Evolutionary conservation across 1,284 basidiomycete genomes (phyloP).

Genomic region (Papiliotrema laurentii): DNA sequence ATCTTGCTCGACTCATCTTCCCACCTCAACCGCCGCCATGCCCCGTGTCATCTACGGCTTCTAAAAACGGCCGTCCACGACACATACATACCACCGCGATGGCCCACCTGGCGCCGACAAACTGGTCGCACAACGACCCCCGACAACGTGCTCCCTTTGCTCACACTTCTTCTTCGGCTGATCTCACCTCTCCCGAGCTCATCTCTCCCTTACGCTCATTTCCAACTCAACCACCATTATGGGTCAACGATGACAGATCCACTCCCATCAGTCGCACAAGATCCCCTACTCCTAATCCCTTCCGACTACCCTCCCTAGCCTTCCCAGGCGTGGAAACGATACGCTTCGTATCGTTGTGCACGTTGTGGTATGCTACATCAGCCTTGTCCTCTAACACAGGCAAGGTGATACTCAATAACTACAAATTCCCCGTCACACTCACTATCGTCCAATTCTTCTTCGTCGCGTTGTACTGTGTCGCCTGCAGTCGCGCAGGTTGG

Average conservation of each 20-base stretch:
- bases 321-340: constrained; percentile 34
- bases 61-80: too few species aligned
- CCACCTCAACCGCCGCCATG: too few species aligned
- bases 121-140: constrained; percentile 16
- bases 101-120: neutral
- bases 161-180: constrained; percentile 28
- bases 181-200: constrained; percentile 14
- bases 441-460: constrained; percentile 98
- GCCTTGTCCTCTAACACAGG: constrained; percentile 49
- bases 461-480: constrained; percentile 76
- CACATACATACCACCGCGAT: too few species aligned
- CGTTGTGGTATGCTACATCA: constrained; percentile 49
- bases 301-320: constrained; percentile 19
- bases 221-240: constrained; percentile 3
- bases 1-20: too few species aligned
- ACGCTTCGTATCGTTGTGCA: constrained; percentile 45
- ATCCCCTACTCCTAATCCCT: constrained; percentile 16
- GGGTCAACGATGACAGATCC: neutral
- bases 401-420: constrained; percentile 49
- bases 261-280: constrained; percentile 1
- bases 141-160: constrained; percentile 41
- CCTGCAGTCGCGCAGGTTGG: constrained; percentile 65
- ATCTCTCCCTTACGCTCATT: constrained; percentile 11
- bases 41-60: too few species aligned
- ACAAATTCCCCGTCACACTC: constrained; percentile 54